Conservation (phyloP, 768 basidiomycete species). For the Strobilomyces dryophilus region DNA sequence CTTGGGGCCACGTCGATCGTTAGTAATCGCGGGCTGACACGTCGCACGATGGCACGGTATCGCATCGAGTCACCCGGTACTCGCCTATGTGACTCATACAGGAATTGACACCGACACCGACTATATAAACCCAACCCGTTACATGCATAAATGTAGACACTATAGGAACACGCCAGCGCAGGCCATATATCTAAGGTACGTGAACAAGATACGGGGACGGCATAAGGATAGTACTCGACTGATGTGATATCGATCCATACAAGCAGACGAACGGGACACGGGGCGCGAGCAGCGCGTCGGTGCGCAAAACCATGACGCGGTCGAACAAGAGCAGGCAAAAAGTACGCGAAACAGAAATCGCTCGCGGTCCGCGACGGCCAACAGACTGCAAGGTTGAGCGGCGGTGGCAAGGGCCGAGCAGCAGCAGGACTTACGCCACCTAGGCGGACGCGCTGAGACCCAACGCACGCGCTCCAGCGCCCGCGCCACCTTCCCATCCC, state of each 20-base stretch:
- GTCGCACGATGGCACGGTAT: too few relatives aligned
- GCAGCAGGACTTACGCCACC: constrained; percentile 23
- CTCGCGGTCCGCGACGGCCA: not conserved
- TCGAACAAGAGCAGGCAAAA: not conserved
- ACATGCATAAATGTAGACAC: not conserved
- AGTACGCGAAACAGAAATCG: not conserved
- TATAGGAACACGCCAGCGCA: constrained; percentile 16
- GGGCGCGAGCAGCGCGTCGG: not conserved
- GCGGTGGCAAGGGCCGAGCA: constrained; percentile 2
- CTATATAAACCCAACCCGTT: constrained; percentile 3
- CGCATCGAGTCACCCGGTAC: constrained; percentile 3
- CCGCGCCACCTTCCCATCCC: constrained; percentile 74
- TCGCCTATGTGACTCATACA: constrained; percentile 2
- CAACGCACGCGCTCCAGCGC: constrained; percentile 80
- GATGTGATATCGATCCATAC: constrained; percentile 19
- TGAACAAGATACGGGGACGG: not conserved
- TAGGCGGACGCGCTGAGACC: constrained; percentile 46
- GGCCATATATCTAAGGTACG: constrained; percentile 15
- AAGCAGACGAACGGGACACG: not conserved
- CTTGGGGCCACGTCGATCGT: not conserved
- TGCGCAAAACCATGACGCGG: not conserved
- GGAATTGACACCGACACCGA: not conserved
- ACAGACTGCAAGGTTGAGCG: constrained; percentile 17
- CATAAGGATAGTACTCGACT: constrained; percentile 12
- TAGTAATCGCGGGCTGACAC: not conserved